These are phyloP conservation scores for Backusella tarrabulga DNA, from an alignment of 192 early-diverging fungal genomes.

Conservation along the genomic window DNA sequence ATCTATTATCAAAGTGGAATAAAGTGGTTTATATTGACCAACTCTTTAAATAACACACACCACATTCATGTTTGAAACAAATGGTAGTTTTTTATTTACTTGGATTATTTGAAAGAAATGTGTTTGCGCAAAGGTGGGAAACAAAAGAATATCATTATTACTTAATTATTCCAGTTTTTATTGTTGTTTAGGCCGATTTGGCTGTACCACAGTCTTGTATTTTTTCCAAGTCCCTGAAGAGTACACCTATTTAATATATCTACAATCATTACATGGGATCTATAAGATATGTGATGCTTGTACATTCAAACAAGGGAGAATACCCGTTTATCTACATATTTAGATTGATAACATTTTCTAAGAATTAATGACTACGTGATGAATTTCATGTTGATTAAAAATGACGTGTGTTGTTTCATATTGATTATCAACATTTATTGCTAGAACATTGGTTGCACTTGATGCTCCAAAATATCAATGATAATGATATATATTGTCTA, in stretches of 20 bases:
- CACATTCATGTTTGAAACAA: neutral
- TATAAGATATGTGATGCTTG: neutral
- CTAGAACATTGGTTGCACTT: neutral
- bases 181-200: neutral
- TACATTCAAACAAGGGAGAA: neutral
- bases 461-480: neutral
- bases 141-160: neutral
- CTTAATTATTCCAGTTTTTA: neutral
- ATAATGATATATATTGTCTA: no score
- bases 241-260: no score
- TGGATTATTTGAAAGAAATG: no score
- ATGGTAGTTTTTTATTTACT: neutral
- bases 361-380: neutral
- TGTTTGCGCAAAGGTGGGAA: neutral
- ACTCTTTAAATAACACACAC: neutral
- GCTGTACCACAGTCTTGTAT: neutral
- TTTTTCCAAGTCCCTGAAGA: neutral
- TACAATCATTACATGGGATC: neutral
- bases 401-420: neutral
- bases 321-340: no score
- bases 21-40: neutral
- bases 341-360: no score
- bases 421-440: neutral
- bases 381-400: neutral
- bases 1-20: neutral